A percentile compares a stretch with the other conserved stretches of the same genome.
These are phyloP conservation scores for Umbelopsis ramanniana DNA, from an alignment of 192 early-diverging fungal genomes.

Conservation along the genomic window DNA sequence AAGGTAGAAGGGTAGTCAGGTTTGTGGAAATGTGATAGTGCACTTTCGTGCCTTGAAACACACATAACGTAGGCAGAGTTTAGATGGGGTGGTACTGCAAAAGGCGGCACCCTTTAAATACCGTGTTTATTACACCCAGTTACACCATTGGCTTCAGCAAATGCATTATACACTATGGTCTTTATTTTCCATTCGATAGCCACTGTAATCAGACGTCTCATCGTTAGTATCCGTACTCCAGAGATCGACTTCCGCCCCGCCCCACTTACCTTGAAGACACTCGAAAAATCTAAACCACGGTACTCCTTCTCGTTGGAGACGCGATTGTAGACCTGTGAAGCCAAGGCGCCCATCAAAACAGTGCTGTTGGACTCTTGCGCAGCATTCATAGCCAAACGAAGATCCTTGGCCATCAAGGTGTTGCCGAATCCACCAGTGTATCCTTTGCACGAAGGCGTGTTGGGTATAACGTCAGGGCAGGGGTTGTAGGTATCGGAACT, in stretches of 20 bases:
- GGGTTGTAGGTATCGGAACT: slow-evolving; percentile 92
- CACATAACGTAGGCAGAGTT: no score
- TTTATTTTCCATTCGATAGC: slow-evolving; percentile 1
- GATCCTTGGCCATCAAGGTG: slow-evolving; percentile 91
- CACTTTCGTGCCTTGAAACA: no score
- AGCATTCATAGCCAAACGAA: slow-evolving; percentile 86
- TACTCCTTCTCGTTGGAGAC: slow-evolving; percentile 66
- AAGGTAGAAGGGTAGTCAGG: neutral
- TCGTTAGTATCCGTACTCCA: neutral
- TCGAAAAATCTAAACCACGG: slow-evolving; percentile 84
- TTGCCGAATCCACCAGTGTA: slow-evolving; percentile 93
- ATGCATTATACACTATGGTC: no score
- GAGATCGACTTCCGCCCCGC: neutral
- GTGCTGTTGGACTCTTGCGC: slow-evolving; percentile 74
- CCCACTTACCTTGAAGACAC: slow-evolving; percentile 61
- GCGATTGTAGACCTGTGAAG: slow-evolving; percentile 83
- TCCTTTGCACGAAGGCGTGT: slow-evolving; percentile 75
- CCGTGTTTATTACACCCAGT: no score
- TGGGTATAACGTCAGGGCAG: slow-evolving; percentile 78
- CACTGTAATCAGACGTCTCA: neutral
- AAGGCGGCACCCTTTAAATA: no score
- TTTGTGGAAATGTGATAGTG: no score
- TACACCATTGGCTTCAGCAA: no score
- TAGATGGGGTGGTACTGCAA: no score
- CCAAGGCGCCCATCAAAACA: slow-evolving; percentile 73